Conservation (phyloP, 768 basidiomycete species). For the Chalciporus piperatus region DNA sequence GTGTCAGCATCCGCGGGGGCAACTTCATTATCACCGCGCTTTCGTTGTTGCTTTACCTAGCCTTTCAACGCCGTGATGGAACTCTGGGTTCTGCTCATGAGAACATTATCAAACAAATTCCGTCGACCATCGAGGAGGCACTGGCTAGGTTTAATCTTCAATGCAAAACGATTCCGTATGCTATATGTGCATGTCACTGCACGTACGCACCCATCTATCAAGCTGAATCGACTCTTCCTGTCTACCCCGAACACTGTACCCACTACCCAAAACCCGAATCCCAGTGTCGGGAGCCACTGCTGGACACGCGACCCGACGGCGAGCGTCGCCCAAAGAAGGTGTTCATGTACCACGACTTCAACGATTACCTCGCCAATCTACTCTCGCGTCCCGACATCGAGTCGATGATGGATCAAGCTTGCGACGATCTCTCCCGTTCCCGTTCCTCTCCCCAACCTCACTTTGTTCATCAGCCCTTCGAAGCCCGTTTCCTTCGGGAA, state of each 20-base stretch:
- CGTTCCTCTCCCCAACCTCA: neutral
- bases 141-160: neutral
- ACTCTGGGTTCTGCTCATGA: neutral
- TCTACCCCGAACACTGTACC: neutral
- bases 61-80: neutral
- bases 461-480: neutral
- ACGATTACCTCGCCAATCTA: constrained; percentile 5
- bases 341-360: constrained; percentile 7
- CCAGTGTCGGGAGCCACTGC: neutral
- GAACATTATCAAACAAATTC: constrained; percentile 4
- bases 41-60: neutral
- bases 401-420: neutral
- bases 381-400: neutral
- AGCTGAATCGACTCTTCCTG: neutral
- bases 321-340: neutral
- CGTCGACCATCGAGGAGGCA: neutral
- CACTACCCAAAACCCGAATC: neutral
- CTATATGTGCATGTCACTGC: neutral
- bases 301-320: neutral
- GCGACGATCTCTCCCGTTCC: neutral
- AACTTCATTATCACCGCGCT: constrained; percentile 23
- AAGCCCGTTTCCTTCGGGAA: constrained; percentile 26
- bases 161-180: neutral
- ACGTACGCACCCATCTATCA: neutral
- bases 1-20: constrained; percentile 2